A percentile compares a stretch with the other conserved stretches of the same genome.
phyloP scores from a whole-genome alignment of 192 early-diverging fungal species.

The Backusella morwellensis region DNA sequence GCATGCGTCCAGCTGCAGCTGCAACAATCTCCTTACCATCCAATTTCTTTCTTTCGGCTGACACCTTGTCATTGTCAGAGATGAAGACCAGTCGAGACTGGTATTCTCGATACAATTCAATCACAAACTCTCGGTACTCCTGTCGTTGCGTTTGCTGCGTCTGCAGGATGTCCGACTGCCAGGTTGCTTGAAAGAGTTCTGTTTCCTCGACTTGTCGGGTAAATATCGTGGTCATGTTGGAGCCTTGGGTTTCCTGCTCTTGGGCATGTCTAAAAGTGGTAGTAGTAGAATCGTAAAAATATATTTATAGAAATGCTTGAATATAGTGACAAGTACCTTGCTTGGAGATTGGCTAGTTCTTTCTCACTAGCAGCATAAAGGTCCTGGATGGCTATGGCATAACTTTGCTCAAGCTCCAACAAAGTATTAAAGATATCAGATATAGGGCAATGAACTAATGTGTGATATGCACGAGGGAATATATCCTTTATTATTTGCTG shows the following conservation, averaged over 20 bases:
- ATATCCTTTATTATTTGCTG: slow-evolving; percentile 40
- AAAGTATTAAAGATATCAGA: slow-evolving; percentile 54
- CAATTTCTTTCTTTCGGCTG: slow-evolving; percentile 25
- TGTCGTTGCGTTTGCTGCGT: slow-evolving; percentile 43
- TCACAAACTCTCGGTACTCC: slow-evolving; percentile 58
- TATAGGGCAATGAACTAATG: slow-evolving; percentile 56
- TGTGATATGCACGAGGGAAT: slow-evolving; percentile 57
- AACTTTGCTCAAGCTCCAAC: slow-evolving; percentile 53
- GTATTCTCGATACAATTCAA: slow-evolving; percentile 50
- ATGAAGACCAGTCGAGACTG: slow-evolving; percentile 25
- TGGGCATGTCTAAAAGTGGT: slow-evolving; percentile 9
- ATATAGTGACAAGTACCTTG: background rate
- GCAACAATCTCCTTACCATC: slow-evolving; percentile 56
- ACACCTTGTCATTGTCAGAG: background rate
- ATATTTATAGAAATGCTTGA: background rate
- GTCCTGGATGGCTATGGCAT: slow-evolving; percentile 45
- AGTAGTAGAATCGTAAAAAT: background rate
- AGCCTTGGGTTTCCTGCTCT: slow-evolving; percentile 15
- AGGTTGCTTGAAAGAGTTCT: slow-evolving; percentile 50
- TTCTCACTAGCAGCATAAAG: slow-evolving; percentile 13
- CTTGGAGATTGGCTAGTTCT: background rate
- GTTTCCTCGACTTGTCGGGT: slow-evolving; percentile 46
- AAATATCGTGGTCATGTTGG: slow-evolving; percentile 27
- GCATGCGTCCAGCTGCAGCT: slow-evolving; percentile 29
- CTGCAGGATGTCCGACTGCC: slow-evolving; percentile 51